Base-by-base conservation (phyloP, 768 basidiomycete genomes). In the Trametes cubensis region DNA sequence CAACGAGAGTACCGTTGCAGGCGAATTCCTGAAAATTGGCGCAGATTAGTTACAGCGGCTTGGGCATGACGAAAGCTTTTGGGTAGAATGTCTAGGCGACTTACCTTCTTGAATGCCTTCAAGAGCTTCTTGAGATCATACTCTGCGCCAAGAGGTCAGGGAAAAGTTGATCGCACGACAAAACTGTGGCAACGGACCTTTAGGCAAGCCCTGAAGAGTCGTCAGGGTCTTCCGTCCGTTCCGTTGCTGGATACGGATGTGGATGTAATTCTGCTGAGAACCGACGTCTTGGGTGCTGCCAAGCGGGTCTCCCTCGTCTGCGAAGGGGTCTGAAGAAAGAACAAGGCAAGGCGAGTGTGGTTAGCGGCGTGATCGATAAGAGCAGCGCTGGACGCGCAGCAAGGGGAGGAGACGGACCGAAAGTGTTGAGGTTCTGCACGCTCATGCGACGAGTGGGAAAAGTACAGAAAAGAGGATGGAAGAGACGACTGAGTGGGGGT, bases 161-260 rank as follows among this genome's bases (percentile, higher is more conserved):
- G 54, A 14, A 42, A 18, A 20, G 23, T 23, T 3, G 26, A 42
- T 34, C 18, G 59, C 21, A 26, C 38, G 58, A 54, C 61, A 44
- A 50, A 49, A 56, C n/a, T 13, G 47, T 8, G 30, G 28, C 54
- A 34, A 78, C 86, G 66, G 66, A 92, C 92, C 86, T 77, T 90
- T 94, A 58, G 93, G 92, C 67, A 99, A 77, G 64, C 97, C 97
- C 77, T 98, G 95, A 69, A 98, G 82, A 61, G 95, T 99, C 44
- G 97, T 99, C 81, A 98, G 78, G 64, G 95, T 97, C 84, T 99
- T 99, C 72, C 97, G 85, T 65, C 97, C 97, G 85, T 98, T 99
- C 73, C 97, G 86, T 78, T 99, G 97, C 77, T 99, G 97, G 71
- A 99, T 92, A 81, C 97, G 94, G 73, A 96, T 92, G 76, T 95